Evolutionary conservation across 2,329 filamentous ascomycete species (phyloP).

Genomic region (Lecanicillium sp.): DNA sequence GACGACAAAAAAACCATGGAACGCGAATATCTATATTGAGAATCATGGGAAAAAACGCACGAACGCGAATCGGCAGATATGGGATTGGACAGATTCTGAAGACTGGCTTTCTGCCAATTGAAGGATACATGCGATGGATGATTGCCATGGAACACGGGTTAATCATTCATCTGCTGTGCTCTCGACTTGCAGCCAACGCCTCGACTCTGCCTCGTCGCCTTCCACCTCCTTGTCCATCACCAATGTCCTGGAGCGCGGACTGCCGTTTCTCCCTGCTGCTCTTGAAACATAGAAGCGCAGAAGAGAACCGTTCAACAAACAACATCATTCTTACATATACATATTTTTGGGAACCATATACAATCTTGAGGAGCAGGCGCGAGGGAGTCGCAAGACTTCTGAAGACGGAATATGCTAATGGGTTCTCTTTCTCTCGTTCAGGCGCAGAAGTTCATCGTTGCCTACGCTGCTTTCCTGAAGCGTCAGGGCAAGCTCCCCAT

Average conservation of each 20-base stretch:
- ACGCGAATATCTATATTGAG: background rate
- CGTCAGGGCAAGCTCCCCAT: slow-evolving; percentile 89
- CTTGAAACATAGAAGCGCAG: slow-evolving; percentile 6
- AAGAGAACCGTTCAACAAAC: slow-evolving; percentile 4
- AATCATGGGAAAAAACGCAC: background rate
- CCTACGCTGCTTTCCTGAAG: slow-evolving; percentile 87
- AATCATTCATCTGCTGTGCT: background rate
- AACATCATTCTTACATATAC: background rate
- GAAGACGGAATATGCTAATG: slow-evolving; percentile 71
- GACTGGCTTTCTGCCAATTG: background rate
- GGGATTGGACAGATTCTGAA: background rate
- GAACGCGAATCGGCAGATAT: slow-evolving; percentile 10
- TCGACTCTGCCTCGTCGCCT: background rate
- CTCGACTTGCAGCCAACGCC: no score
- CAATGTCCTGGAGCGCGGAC: slow-evolving; percentile 11
- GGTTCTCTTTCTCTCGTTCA: slow-evolving; percentile 40
- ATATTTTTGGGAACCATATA: background rate
- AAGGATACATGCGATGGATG: background rate
- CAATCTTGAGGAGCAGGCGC: slow-evolving; percentile 53
- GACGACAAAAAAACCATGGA: background rate
- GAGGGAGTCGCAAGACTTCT: slow-evolving; percentile 69
- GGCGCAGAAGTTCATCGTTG: slow-evolving; percentile 84
- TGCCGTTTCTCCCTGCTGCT: background rate
- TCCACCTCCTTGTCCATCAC: slow-evolving; percentile 12
- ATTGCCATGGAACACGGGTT: slow-evolving; percentile 6